Percentiles rank a stretch among this genome's conserved stretches.
Conservation (phyloP, 495 filamentous ascomycete species). For the Diplogelasinospora grovesii region DNA sequence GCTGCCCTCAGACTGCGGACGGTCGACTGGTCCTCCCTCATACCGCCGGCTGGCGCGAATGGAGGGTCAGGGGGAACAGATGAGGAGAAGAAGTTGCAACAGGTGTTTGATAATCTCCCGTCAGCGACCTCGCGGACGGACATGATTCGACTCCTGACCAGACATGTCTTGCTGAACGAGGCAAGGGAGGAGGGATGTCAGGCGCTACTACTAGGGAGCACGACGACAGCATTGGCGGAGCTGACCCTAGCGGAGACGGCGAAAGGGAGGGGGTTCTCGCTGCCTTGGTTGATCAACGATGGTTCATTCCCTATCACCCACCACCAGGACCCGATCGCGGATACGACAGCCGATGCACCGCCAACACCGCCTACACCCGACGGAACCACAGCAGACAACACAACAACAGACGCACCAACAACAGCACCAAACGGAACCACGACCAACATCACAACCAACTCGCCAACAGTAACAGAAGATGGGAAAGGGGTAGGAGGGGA, state of each 20-base stretch:
- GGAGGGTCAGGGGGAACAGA: constrained; percentile 24
- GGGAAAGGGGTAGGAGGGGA: too few relatives aligned
- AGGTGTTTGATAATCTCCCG: constrained; percentile 51
- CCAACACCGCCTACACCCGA: too few relatives aligned
- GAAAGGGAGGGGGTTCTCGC: constrained; percentile 76
- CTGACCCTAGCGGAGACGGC: constrained; percentile 80
- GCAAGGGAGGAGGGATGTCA: constrained; percentile 56
- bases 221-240: constrained; percentile 80
- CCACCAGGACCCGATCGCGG: constrained; percentile 17
- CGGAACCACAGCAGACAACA: too few relatives aligned
- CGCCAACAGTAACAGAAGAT: not conserved
- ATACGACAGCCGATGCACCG: too few relatives aligned
- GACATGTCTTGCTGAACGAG: constrained; percentile 57
- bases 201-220: constrained; percentile 74
- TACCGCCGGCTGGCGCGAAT: constrained; percentile 28
- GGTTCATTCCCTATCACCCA: constrained; percentile 54
- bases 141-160: constrained; percentile 61
- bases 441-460: not conserved
- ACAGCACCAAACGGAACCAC: not conserved
- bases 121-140: constrained; percentile 72
- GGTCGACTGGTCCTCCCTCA: constrained; percentile 36
- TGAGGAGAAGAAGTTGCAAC: constrained; percentile 41
- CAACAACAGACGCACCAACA: not conserved
- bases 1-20: constrained; percentile 39
- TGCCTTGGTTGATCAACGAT: constrained; percentile 78